Conservation (phyloP, 169 alveolate species). For the Ichthyophthirius multifiliis region DNA sequence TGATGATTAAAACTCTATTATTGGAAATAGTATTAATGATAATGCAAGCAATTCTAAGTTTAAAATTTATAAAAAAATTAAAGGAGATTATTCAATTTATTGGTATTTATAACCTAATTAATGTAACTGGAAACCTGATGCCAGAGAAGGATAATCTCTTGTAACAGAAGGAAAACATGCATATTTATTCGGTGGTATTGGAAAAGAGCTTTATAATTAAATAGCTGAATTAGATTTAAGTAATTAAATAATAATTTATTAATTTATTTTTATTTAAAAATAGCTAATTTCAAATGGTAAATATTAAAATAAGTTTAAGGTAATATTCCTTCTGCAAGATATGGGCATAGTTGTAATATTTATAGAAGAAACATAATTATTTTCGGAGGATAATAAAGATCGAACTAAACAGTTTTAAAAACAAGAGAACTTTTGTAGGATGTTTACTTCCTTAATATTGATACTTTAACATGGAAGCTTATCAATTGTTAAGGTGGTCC, state of each 20-base stretch:
- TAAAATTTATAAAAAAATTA: not conserved
- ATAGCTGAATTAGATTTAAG: not conserved
- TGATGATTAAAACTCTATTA: not conserved
- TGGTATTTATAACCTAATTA: not conserved
- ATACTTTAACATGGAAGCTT: not conserved
- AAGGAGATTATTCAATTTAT: not conserved
- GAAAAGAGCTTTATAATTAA: not conserved
- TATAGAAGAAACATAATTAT: not conserved
- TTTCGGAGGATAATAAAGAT: not conserved
- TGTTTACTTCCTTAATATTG: not conserved
- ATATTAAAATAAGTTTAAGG: not conserved
- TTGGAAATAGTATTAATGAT: not conserved
- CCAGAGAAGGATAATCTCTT: not conserved
- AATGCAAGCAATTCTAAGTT: not conserved
- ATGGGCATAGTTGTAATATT: not conserved
- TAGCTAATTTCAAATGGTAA: not conserved
- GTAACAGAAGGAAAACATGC: not conserved
- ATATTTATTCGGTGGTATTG: constrained; percentile 1
- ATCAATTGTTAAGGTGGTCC: not conserved
- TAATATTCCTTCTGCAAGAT: not conserved
- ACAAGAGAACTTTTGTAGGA: not conserved
- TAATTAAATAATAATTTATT: not conserved
- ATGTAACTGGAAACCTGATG: not conserved
- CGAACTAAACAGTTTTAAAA: not conserved
- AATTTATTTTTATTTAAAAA: not conserved